Evolutionary conservation across 2,329 filamentous ascomycete genomes (phyloP).

Genomic region (Penicillium sp.): DNA sequence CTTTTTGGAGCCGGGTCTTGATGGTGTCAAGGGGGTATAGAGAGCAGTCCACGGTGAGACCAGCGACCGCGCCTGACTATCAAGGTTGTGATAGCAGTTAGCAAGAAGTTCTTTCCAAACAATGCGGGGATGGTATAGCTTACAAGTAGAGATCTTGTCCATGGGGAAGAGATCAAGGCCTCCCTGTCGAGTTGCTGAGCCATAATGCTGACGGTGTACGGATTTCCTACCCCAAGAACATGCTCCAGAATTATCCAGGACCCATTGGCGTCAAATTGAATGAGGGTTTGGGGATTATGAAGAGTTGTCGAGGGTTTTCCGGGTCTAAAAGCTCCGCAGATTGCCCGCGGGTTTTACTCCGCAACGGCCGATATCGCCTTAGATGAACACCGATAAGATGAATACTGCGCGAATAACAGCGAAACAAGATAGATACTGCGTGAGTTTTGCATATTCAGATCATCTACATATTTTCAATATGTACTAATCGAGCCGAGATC

Average conservation of each 20-base stretch:
- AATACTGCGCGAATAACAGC: too few relatives aligned
- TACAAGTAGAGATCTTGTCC: conserved; percentile 47
- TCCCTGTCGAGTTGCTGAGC: conserved; percentile 31
- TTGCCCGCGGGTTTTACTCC: not conserved
- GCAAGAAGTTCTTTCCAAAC: not conserved
- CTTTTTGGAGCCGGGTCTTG: conserved; percentile 86
- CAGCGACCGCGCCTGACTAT: conserved; percentile 83
- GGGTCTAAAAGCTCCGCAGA: not conserved
- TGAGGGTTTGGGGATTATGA: not conserved
- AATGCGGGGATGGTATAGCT: conserved; percentile 1
- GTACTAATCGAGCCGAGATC: too few relatives aligned
- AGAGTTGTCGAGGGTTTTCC: not conserved
- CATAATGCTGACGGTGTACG: conserved; percentile 16
- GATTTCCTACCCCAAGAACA: not conserved
- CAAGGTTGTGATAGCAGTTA: conserved; percentile 3
- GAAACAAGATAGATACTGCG: too few relatives aligned
- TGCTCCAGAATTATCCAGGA: not conserved
- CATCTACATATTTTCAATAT: too few relatives aligned
- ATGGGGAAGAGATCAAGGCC: conserved; percentile 42
- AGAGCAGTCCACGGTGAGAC: conserved; percentile 93
- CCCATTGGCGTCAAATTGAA: not conserved
- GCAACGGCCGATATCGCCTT: too few relatives aligned
- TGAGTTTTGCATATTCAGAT: too few relatives aligned
- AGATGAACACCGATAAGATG: too few relatives aligned
- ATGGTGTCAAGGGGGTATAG: conserved; percentile 98